A percentile compares a stretch with the other conserved stretches of the same genome.
phyloP scores from a whole-genome alignment of 192 early-diverging fungal species.

The Borealophlyctis nickersoniae region DNA sequence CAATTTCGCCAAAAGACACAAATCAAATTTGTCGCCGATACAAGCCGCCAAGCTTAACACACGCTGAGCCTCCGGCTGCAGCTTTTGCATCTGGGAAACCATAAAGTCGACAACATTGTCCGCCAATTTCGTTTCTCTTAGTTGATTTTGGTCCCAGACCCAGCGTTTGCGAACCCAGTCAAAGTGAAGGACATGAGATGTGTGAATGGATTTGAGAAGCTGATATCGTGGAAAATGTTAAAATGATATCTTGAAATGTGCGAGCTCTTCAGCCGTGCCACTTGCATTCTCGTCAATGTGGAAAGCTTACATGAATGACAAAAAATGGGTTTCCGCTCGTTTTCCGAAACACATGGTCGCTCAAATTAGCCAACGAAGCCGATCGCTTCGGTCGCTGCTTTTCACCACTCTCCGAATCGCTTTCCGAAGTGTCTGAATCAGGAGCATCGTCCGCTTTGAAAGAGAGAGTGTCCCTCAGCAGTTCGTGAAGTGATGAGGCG shows the following conservation, averaged over 20 bases:
- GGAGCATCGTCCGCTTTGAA: too few relatives aligned
- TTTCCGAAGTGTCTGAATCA: too few relatives aligned
- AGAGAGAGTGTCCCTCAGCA: background rate
- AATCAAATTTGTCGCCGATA: conserved; percentile 32
- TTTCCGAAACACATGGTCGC: conserved; percentile 18
- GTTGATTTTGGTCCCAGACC: conserved; percentile 21
- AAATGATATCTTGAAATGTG: background rate
- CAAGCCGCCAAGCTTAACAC: conserved; percentile 32
- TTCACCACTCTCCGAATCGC: too few relatives aligned
- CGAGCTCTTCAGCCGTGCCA: too few relatives aligned
- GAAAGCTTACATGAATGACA: conserved; percentile 27
- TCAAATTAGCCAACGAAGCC: too few relatives aligned
- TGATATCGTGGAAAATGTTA: background rate
- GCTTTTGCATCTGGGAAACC: conserved; percentile 21
- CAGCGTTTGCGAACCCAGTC: conserved; percentile 20
- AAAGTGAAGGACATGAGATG: conserved; percentile 12
- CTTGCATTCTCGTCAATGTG: too few relatives aligned
- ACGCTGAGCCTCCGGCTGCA: conserved; percentile 14
- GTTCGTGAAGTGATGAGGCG: too few relatives aligned
- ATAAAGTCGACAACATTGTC: conserved; percentile 37
- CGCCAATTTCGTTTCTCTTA: conserved; percentile 16
- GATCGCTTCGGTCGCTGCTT: too few relatives aligned
- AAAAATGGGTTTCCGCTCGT: conserved; percentile 36
- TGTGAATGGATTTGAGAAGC: conserved; percentile 30
- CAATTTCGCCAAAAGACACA: conserved; percentile 20